Evolutionary conservation across 768 basidiomycete species (phyloP), one percentile per base, ranked within the genome.

Genomic region (Agrocybe praecox): DNA sequence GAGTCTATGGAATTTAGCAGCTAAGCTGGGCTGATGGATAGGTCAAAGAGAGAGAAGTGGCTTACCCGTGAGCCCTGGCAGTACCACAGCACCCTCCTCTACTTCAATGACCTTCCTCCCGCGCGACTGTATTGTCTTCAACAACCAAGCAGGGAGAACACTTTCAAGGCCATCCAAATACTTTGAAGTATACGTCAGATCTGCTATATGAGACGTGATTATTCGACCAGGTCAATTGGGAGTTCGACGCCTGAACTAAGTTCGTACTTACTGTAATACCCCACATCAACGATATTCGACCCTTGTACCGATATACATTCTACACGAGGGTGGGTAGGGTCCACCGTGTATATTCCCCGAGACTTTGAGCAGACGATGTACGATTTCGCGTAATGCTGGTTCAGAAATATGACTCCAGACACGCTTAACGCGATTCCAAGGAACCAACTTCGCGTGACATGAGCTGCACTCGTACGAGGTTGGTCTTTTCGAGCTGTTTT

Each of bases 61-160:
- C 68, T 21, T 65, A 88, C 90, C 90, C 68, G 89, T 74, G 17
- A 94, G 75, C 18, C 91, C 92, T 0, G 91, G 91, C 8, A 91
- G 82, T 12, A 92, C 70, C 48, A 61, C 51, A 7, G 62, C 51
- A 18, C 42, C 34, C 8, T 53, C 53, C 34, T 60, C 51, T 10
- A 67, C 12, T 36, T 62, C 52, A 15, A 65, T 46, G 29, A 67
- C 44, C 33, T 43, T 63, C 43, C 54, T 49, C n/a, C 8, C 32
- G 10, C 47, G 15, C 18, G 36, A 10, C 33, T 55, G n/a, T 15
- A 22, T 45, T 7, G 42, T 45, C 7, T 42, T 23, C 23, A 62
- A 12, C 12, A n/a, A 17, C 57, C 57, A 61, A 22, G 2, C 36
- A 12, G 63, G 59, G 6, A 65, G 17, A 18, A 57, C 4, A 14